A percentile compares a stretch with the other conserved stretches of the same genome.
Evolutionary conservation across 768 basidiomycete species (phyloP).

Genomic region (Tylopilus balloui): DNA sequence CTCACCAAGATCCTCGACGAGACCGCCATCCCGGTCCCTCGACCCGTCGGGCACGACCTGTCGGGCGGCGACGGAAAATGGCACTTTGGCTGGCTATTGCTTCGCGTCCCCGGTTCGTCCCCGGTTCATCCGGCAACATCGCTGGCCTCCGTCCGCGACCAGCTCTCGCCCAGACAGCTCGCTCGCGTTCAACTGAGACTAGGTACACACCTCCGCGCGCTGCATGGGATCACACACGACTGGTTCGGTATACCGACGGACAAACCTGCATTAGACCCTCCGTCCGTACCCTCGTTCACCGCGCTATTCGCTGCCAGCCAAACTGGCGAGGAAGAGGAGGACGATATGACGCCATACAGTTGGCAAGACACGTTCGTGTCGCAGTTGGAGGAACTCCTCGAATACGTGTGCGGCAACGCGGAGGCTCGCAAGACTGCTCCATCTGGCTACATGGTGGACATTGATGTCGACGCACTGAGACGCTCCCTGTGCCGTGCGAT

Average conservation of each 20-base stretch:
- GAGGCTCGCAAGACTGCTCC: slow-evolving; percentile 13
- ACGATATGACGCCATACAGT: slow-evolving; percentile 41
- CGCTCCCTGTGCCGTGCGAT: slow-evolving; percentile 62
- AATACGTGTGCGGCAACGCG: slow-evolving; percentile 33
- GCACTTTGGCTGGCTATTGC: slow-evolving; percentile 25
- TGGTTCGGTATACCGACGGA: slow-evolving; percentile 60
- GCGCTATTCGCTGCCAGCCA: slow-evolving; percentile 4
- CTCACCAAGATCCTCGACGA: slow-evolving; percentile 39
- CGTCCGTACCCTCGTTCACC: slow-evolving; percentile 19
- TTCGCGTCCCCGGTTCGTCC: slow-evolving; percentile 35
- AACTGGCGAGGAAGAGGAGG: slow-evolving; percentile 11
- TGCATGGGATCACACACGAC: slow-evolving; percentile 74
- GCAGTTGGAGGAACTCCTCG: slow-evolving; percentile 54
- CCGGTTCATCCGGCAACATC: slow-evolving; percentile 25
- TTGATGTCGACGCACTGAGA: slow-evolving; percentile 41
- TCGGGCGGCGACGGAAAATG: slow-evolving; percentile 27
- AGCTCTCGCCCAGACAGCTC: slow-evolving; percentile 36
- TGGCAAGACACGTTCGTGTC: slow-evolving; percentile 74
- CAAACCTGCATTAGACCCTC: slow-evolving; percentile 31
- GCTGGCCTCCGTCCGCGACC: slow-evolving; percentile 36
- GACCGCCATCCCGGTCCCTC: slow-evolving; percentile 49
- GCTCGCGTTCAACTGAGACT: slow-evolving; percentile 54
- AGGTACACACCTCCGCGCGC: slow-evolving; percentile 54
- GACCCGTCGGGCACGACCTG: slow-evolving; percentile 44
- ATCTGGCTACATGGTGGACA: slow-evolving; percentile 9